These are phyloP conservation scores for Alternaria viburni DNA, from an alignment of 2,329 filamentous ascomycete species.

Conservation along the genomic window DNA sequence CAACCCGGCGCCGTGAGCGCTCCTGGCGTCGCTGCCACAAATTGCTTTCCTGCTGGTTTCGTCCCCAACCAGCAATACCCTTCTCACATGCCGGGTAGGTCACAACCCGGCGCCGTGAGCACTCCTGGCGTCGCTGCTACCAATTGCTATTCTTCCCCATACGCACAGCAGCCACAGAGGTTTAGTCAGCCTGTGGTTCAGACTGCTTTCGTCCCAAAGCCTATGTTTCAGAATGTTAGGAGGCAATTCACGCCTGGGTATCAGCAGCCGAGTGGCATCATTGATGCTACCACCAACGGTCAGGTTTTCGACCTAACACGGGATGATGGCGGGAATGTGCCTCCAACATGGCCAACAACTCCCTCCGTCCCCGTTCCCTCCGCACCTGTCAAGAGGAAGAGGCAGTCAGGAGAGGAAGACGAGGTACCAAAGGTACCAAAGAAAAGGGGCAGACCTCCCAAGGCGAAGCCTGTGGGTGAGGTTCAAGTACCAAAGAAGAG, in stretches of 20 bases:
- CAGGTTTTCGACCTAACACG: neutral
- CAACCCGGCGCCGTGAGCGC: neutral
- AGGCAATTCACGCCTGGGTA: neutral
- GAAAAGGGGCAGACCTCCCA: neutral
- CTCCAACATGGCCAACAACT: neutral
- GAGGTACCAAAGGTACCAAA: neutral
- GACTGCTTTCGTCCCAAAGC: neutral
- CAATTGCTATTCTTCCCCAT: neutral
- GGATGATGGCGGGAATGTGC: neutral
- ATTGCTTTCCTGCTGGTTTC: neutral
- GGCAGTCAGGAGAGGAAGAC: neutral
- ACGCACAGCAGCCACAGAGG: neutral
- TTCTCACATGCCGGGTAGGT: neutral
- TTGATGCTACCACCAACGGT: neutral
- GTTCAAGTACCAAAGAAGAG: neutral
- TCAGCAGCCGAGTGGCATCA: neutral
- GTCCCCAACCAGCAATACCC: neutral
- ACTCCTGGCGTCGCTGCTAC: neutral
- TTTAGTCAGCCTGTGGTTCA: neutral
- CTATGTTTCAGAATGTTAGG: neutral
- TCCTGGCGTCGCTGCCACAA: neutral
- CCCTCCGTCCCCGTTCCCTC: neutral
- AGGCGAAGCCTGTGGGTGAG: neutral
- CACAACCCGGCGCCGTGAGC: neutral
- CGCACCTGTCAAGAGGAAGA: neutral